Evolutionary conservation across 2,329 filamentous ascomycete species (phyloP).

Genomic region (Xylariaceae sp.): DNA sequence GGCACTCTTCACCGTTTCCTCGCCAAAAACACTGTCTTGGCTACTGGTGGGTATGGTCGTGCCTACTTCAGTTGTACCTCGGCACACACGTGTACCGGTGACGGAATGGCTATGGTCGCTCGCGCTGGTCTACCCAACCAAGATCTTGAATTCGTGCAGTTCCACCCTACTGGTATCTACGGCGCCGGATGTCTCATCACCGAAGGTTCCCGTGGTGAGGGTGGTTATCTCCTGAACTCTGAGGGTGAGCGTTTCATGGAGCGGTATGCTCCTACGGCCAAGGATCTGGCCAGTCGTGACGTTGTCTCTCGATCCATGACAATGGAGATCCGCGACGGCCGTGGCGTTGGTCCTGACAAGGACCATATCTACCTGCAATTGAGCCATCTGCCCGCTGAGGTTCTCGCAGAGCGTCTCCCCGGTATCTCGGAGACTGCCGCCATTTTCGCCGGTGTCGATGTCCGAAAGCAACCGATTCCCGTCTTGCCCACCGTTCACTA

Average conservation of each 20-base stretch:
- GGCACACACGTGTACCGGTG: conserved; percentile 96
- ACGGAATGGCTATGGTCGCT: conserved; percentile 99
- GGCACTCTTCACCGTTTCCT: conserved; percentile 96
- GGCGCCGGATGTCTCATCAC: conserved; percentile 97
- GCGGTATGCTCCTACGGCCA: conserved; percentile 93
- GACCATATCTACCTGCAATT: conserved; percentile 99
- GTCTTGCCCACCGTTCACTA: conserved; percentile 97
- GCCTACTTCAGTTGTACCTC: conserved; percentile 98
- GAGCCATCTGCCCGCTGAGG: conserved; percentile 86
- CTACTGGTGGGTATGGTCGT: conserved; percentile 95
- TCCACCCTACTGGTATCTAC: conserved; percentile 99
- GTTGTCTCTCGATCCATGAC: conserved; percentile 98
- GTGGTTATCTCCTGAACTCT: conserved; percentile 94
- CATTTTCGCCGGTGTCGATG: conserved; percentile 96
- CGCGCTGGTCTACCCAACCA: conserved; percentile 97
- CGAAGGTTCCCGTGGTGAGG: conserved; percentile 95
- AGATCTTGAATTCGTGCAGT: conserved; percentile 99
- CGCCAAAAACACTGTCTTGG: conserved; percentile 92
- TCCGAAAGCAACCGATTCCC: conserved; percentile 93
- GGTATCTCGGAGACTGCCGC: conserved; percentile 98
- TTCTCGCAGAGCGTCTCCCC: conserved; percentile 92
- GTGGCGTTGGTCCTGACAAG: conserved; percentile 94
- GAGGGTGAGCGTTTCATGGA: conserved; percentile 99
- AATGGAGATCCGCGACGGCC: conserved; percentile 94
- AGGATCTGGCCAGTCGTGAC: conserved; percentile 94